A percentile compares a stretch with the other conserved stretches of the same genome.
phyloP scores from a whole-genome alignment of 2,329 filamentous ascomycete genomes.

The Neoascochyta sp. region DNA sequence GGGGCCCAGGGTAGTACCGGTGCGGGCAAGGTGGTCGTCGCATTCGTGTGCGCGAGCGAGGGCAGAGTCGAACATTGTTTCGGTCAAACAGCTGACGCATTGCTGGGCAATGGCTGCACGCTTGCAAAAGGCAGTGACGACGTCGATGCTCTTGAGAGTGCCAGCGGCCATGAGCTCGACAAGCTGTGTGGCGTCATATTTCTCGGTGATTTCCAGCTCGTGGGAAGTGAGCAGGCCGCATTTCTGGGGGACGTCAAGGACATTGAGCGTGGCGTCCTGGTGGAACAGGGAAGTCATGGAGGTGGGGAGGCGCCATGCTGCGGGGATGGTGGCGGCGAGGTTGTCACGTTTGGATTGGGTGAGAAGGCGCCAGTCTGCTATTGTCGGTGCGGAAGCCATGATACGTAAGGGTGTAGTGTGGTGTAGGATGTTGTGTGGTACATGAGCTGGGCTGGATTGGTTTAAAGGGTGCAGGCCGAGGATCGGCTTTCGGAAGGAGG shows the following conservation, averaged over 20 bases:
- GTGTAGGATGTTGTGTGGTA: no score
- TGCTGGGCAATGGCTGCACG: slow-evolving; percentile 57
- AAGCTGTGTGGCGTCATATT: slow-evolving; percentile 33
- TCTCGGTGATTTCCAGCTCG: slow-evolving; percentile 36
- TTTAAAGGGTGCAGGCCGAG: no score
- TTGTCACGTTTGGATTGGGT: slow-evolving; percentile 29
- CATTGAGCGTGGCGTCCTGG: slow-evolving; percentile 19
- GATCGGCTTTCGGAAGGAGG: no score
- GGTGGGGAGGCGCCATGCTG: slow-evolving; percentile 30
- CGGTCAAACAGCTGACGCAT: slow-evolving; percentile 48
- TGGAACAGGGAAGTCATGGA: slow-evolving; percentile 15
- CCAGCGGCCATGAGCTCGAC: slow-evolving; percentile 23
- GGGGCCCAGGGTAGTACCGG: slow-evolving; percentile 47
- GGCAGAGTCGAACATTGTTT: slow-evolving; percentile 44
- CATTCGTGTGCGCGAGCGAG: slow-evolving; percentile 37
- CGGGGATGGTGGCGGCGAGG: slow-evolving; percentile 28
- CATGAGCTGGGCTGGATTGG: no score
- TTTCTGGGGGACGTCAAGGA: slow-evolving; percentile 28
- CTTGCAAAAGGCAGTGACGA: slow-evolving; percentile 53
- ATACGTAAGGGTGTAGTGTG: slow-evolving; percentile 1
- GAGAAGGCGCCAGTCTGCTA: slow-evolving; percentile 29
- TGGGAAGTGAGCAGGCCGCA: slow-evolving; percentile 29
- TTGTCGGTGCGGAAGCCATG: slow-evolving; percentile 8
- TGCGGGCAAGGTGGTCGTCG: slow-evolving; percentile 36
- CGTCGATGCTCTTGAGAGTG: slow-evolving; percentile 37